A percentile compares a stretch with the other conserved stretches of the same genome.
phyloP scores from a whole-genome alignment of 1,284 basidiomycete genomes.

The Boletus subluridellus region DNA sequence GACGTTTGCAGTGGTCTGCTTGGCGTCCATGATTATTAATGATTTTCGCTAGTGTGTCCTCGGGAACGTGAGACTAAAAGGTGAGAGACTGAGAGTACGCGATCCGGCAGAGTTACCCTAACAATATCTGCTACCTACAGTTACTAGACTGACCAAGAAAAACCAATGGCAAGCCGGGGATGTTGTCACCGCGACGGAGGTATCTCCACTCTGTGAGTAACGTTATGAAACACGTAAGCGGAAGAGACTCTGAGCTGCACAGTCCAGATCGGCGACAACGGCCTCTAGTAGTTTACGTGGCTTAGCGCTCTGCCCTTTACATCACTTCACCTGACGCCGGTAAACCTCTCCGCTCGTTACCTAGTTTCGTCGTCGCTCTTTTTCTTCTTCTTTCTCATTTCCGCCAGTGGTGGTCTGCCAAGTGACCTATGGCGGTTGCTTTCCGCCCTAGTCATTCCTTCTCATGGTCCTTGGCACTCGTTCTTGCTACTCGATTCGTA shows the following conservation, averaged over 20 bases:
- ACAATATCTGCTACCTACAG: neutral
- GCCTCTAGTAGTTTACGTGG: neutral
- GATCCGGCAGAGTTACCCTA: neutral
- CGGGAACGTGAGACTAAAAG: neutral
- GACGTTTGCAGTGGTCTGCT: conserved; percentile 6
- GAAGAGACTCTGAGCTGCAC: neutral
- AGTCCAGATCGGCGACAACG: neutral
- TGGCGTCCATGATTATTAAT: neutral
- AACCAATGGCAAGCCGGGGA: neutral
- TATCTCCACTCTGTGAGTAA: neutral
- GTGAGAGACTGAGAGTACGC: neutral
- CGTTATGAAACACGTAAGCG: conserved; percentile 7
- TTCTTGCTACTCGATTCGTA: conserved; percentile 13
- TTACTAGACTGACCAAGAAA: neutral
- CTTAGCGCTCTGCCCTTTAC: conserved; percentile 5
- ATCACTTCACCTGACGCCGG: neutral
- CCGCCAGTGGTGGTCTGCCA: conserved; percentile 7
- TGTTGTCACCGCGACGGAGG: conserved; percentile 11
- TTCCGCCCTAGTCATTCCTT: conserved; percentile 22
- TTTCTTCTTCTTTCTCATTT: conserved; percentile 1
- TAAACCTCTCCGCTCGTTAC: conserved; percentile 17
- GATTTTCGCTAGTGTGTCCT: neutral
- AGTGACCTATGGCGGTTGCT: conserved; percentile 29
- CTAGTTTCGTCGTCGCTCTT: conserved; percentile 8
- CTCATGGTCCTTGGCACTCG: conserved; percentile 7